These are phyloP conservation scores for Eimeria praecox DNA, from an alignment of 169 alveolate species.

Conservation along the genomic window DNA sequence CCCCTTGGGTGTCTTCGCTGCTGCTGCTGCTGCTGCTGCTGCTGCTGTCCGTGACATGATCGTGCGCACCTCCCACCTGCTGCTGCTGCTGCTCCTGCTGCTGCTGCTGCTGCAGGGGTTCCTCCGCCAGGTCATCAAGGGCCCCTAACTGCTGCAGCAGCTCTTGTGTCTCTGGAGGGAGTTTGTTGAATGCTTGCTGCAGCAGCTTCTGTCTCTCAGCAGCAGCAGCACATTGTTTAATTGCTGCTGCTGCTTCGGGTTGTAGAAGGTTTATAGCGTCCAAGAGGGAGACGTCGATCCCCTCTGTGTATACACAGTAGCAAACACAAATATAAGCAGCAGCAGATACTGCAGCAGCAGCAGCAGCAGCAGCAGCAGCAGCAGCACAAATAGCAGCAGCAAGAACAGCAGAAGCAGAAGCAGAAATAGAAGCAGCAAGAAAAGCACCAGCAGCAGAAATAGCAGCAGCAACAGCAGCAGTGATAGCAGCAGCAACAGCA, in stretches of 20 bases:
- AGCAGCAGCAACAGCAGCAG: not conserved
- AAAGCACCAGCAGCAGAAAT: too few species aligned
- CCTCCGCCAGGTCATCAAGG: not conserved
- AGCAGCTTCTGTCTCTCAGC: not conserved
- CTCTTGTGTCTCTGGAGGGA: not conserved
- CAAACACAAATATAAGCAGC: not conserved
- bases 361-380: not conserved
- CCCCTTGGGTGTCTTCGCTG: not conserved
- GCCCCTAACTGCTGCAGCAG: constrained; percentile 53
- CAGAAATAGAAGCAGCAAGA: not conserved
- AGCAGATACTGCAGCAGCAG: not conserved
- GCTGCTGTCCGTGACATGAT: not conserved
- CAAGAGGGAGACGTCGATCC: not conserved
- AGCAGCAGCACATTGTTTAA: not conserved
- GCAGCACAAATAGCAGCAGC: too few species aligned
- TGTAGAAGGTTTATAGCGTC: not conserved
- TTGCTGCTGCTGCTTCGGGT: constrained; percentile 43
- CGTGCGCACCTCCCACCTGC: not conserved
- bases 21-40: constrained; percentile 67
- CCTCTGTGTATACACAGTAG: not conserved
- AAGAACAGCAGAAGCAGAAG: constrained; percentile 1
- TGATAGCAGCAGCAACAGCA: constrained; percentile 30
- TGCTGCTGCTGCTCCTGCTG: constrained; percentile 59
- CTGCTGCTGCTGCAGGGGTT: constrained; percentile 27
- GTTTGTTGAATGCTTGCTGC: not conserved